Conservation (phyloP, 306 rosid species). For the Neltuma alba region DNA sequence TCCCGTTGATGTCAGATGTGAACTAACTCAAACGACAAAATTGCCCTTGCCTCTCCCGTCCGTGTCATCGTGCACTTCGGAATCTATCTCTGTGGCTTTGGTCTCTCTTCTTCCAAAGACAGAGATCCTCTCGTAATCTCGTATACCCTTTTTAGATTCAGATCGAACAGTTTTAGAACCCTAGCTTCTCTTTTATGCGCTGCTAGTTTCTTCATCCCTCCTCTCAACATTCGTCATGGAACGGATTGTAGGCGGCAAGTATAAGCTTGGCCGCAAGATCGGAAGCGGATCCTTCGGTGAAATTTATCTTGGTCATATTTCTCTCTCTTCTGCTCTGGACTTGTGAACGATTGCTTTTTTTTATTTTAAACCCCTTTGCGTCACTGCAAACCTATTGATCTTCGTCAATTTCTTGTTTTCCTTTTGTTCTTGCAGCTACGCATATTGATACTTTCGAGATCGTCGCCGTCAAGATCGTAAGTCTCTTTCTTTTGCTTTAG, state of each 20-base stretch:
- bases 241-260: constrained; percentile 77
- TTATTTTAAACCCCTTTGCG: background rate
- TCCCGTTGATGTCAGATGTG: background rate
- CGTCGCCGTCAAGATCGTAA: constrained; percentile 91
- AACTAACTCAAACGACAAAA: background rate
- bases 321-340: background rate
- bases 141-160: background rate
- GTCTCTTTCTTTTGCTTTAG: constrained; percentile 27
- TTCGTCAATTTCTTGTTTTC: constrained; percentile 25
- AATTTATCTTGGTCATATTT: constrained; percentile 75
- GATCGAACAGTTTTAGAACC: constrained; percentile 22
- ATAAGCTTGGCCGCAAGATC: constrained; percentile 96
- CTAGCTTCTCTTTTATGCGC: constrained; percentile 34
- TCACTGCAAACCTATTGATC: constrained; percentile 11
- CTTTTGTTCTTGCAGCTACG: constrained; percentile 63
- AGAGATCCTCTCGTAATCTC: background rate
- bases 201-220: constrained; percentile 33
- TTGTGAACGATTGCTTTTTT: background rate
- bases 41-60: constrained; percentile 5
- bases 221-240: constrained; percentile 45
- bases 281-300: constrained; percentile 99
- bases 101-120: constrained; percentile 9
- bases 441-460: constrained; percentile 89
- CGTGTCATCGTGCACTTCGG: background rate
- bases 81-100: constrained; percentile 34